phyloP scores from a whole-genome alignment of 768 basidiomycete species.

The Strobilomyces echinocephalus region DNA sequence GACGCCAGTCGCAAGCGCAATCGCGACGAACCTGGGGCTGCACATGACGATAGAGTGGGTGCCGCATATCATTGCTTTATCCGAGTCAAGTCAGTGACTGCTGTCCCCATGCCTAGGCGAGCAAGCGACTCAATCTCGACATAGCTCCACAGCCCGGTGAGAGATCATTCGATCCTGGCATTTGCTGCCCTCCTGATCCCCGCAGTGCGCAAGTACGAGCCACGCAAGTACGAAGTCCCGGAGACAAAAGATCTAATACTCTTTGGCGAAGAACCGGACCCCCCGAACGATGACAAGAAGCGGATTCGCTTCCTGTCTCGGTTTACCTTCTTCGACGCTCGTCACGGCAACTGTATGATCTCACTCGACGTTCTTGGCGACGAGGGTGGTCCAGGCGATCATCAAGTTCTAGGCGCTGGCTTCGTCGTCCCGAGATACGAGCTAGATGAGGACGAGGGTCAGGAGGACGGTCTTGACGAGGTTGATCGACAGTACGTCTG shows the following conservation, averaged over 20 bases:
- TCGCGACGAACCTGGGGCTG: constrained; percentile 9
- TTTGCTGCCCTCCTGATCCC: not conserved
- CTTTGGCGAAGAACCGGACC: constrained; percentile 39
- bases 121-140: constrained; percentile 30
- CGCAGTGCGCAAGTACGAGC: constrained; percentile 39
- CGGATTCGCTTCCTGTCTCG: constrained; percentile 54
- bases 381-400: constrained; percentile 27
- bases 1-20: constrained; percentile 26
- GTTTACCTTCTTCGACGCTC: constrained; percentile 60
- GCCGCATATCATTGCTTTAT: not conserved
- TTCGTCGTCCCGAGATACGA: constrained; percentile 42
- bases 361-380: constrained; percentile 48
- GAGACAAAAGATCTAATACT: constrained; percentile 37
- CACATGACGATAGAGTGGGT: constrained; percentile 14
- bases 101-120: not conserved
- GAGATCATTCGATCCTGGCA: not conserved
- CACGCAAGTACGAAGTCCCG: constrained; percentile 26
- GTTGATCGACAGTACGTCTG: constrained; percentile 38
- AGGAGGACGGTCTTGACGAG: constrained; percentile 45
- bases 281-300: constrained; percentile 37
- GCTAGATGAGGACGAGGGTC: constrained; percentile 59
- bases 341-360: constrained; percentile 41
- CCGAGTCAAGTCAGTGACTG: not conserved
- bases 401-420: constrained; percentile 53
- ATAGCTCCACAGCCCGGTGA: constrained; percentile 12